These are phyloP conservation scores for Mangifera indica DNA, from an alignment of 345 rosid genomes.

Conservation along the genomic window DNA sequence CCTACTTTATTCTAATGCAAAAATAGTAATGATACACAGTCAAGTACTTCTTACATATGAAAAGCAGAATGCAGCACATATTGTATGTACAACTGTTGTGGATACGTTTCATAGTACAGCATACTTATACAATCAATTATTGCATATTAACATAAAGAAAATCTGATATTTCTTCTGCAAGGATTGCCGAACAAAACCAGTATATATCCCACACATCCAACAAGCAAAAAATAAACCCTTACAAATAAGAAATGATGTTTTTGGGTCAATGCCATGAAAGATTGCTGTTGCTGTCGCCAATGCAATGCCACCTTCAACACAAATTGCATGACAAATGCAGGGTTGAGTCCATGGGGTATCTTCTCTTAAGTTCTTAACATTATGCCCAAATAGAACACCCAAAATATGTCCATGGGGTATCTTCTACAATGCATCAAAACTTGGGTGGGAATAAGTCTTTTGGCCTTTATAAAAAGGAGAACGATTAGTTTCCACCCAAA, in stretches of 20 bases:
- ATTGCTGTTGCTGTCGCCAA: conserved; percentile 60
- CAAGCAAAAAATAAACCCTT: conserved; percentile 92
- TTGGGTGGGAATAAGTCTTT: too few species aligned
- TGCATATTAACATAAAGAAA: background rate
- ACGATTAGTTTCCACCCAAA: too few species aligned
- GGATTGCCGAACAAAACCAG: conserved; percentile 73
- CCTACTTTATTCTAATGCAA: background rate
- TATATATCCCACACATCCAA: conserved; percentile 99
- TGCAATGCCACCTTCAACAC: conserved; percentile 84
- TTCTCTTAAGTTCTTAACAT: conserved; percentile 71
- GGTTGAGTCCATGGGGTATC: conserved; percentile 84
- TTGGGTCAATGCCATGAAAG: conserved; percentile 74
- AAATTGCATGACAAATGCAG: conserved; percentile 79
- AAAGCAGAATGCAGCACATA: background rate
- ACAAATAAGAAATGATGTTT: conserved; percentile 69
- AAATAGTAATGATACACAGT: background rate
- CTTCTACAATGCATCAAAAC: too few species aligned
- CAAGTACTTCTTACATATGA: background rate
- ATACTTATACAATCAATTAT: too few species aligned
- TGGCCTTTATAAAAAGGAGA: too few species aligned
- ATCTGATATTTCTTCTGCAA: conserved; percentile 69
- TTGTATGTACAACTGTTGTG: background rate
- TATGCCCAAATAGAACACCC: conserved; percentile 89
- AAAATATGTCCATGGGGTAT: too few species aligned
- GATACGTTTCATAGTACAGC: too few species aligned